Evolutionary conservation across 495 filamentous ascomycete species (phyloP).

Genomic region (Bombardia bombarda): DNA sequence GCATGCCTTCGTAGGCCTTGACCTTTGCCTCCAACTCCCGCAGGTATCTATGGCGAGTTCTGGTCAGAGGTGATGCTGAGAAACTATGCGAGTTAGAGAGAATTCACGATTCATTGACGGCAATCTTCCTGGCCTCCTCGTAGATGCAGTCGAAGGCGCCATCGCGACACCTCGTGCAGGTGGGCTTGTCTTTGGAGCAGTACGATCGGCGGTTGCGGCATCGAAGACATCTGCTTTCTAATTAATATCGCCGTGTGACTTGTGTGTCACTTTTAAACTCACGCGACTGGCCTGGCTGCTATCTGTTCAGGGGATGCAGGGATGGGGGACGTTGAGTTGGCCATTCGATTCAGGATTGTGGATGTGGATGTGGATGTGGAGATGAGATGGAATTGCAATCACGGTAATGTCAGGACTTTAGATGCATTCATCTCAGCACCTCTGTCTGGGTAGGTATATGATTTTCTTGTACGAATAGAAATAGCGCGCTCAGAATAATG

Average conservation of each 20-base stretch:
- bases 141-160: slow-evolving; percentile 12
- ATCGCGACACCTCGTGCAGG: slow-evolving; percentile 13
- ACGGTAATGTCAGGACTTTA: too few species aligned
- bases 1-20: slow-evolving; percentile 9
- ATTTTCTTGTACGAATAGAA: too few species aligned
- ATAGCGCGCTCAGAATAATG: too few species aligned
- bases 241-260: background rate
- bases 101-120: slow-evolving; percentile 17
- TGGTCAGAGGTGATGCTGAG: too few species aligned
- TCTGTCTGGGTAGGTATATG: too few species aligned
- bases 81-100: too few species aligned
- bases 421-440: too few species aligned
- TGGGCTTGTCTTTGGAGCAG: slow-evolving; percentile 17
- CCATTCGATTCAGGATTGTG: too few species aligned
- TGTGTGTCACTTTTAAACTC: background rate
- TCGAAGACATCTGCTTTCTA: slow-evolving; percentile 10
- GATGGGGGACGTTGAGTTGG: too few species aligned
- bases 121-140: slow-evolving; percentile 10
- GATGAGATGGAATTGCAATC: too few species aligned
- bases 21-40: slow-evolving; percentile 13
- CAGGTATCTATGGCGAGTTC: slow-evolving; percentile 10
- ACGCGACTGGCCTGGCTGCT: slow-evolving; percentile 3
- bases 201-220: slow-evolving; percentile 14
- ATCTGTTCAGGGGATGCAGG: too few species aligned
- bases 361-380: too few species aligned